A percentile compares a stretch with the other conserved stretches of the same genome.
phyloP scores from a whole-genome alignment of 2,329 filamentous ascomycete species.

The Claviceps sorghi region DNA sequence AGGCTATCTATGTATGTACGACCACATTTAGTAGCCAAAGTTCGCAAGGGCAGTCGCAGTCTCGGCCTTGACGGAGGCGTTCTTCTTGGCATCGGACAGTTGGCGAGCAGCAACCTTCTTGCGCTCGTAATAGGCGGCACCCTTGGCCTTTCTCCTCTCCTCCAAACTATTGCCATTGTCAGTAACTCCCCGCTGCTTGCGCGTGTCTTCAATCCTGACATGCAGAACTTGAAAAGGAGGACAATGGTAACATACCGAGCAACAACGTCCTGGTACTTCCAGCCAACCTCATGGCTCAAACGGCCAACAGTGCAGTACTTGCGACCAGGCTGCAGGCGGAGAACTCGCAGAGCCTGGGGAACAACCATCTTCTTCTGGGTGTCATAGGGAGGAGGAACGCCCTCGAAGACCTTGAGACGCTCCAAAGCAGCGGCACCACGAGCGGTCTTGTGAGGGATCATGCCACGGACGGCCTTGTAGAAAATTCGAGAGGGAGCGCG shows the following conservation, averaged over 20 bases:
- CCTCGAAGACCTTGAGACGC: conserved; percentile 99
- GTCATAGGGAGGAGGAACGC: conserved; percentile 96
- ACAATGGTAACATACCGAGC: conserved; percentile 52
- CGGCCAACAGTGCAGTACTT: conserved; percentile 99
- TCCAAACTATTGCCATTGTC: conserved; percentile 55
- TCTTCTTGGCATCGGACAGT: conserved; percentile 86
- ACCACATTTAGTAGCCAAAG: conserved; percentile 67
- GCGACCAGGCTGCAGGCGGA: conserved; percentile 94
- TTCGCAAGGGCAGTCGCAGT: conserved; percentile 76
- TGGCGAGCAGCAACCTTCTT: conserved; percentile 94
- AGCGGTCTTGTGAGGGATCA: conserved; percentile 99
- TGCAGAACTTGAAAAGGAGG: not conserved
- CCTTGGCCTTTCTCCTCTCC: conserved; percentile 99
- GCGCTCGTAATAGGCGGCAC: conserved; percentile 97
- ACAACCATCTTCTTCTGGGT: conserved; percentile 99
- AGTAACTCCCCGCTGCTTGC: conserved; percentile 1
- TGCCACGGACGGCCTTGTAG: conserved; percentile 99
- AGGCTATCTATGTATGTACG: conserved; percentile 11
- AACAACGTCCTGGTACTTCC: conserved; percentile 99
- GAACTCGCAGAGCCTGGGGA: conserved; percentile 90
- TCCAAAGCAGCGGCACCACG: conserved; percentile 92
- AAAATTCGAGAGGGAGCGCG: conserved; percentile 97
- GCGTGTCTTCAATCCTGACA: not conserved
- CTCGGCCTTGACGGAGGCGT: conserved; percentile 72
- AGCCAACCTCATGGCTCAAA: conserved; percentile 97